phyloP scores from a whole-genome alignment of 768 basidiomycete species.

The Lentinula edodes region DNA sequence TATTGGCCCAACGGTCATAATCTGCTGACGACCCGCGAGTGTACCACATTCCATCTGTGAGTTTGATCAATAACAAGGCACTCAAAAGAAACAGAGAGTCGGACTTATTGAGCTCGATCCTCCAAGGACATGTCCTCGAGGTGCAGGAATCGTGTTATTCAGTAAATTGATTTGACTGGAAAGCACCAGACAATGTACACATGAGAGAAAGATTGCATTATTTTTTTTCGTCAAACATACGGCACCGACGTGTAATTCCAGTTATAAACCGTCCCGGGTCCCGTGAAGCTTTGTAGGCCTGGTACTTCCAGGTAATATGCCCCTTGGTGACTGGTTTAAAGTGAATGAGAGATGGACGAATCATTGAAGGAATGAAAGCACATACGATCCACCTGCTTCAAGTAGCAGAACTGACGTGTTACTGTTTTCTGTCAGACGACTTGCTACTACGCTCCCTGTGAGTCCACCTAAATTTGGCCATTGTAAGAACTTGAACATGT shows the following conservation, averaged over 20 bases:
- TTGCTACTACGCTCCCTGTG: conserved; percentile 18
- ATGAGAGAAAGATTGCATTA: not conserved
- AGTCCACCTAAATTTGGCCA: not conserved
- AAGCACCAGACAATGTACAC: not conserved
- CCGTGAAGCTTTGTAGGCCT: not conserved
- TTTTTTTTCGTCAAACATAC: not conserved
- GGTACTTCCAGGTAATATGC: not conserved
- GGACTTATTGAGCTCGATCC: conserved; percentile 10
- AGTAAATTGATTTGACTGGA: not conserved
- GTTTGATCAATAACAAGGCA: not conserved
- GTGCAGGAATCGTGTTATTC: not conserved
- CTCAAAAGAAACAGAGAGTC: not conserved
- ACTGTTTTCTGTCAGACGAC: conserved; percentile 8
- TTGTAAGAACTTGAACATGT: too few species aligned
- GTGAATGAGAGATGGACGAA: not conserved
- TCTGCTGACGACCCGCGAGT: conserved; percentile 21
- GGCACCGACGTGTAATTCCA: conserved; percentile 18
- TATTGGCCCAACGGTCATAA: conserved; percentile 23
- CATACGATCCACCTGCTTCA: conserved; percentile 13
- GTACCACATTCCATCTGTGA: not conserved
- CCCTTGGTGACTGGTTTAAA: not conserved
- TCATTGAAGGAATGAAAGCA: not conserved
- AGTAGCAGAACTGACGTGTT: conserved; percentile 20
- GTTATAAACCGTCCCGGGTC: conserved; percentile 8
- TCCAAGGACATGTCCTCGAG: conserved; percentile 12